A percentile compares a stretch with the other conserved stretches of the same genome.
phyloP scores from a whole-genome alignment of 306 rosid species.

The Geum urbanum region DNA sequence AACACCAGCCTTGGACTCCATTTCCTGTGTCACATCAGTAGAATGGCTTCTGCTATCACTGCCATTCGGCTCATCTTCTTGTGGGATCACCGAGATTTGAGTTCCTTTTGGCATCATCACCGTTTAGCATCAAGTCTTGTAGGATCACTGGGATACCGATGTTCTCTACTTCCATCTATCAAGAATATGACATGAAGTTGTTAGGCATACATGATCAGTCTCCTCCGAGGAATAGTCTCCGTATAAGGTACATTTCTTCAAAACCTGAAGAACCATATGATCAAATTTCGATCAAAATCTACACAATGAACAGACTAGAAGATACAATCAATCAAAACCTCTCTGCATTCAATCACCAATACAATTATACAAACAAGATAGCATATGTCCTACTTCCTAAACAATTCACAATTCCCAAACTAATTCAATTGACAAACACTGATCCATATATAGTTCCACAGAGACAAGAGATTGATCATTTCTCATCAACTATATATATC shows the following conservation, averaged over 20 bases:
- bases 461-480: not conserved
- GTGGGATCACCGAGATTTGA: not conserved
- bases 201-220: conserved; percentile 23
- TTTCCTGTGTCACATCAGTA: conserved; percentile 9
- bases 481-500: not conserved
- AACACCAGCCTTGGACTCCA: conserved; percentile 4
- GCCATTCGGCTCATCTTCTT: not conserved
- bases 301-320: not conserved
- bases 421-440: not conserved
- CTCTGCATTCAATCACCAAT: not conserved
- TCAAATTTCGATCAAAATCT: conserved; percentile 2
- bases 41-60: not conserved
- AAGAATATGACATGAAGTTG: conserved; percentile 23
- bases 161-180: conserved; percentile 40
- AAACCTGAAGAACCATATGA: conserved; percentile 14
- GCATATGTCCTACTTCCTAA: not conserved
- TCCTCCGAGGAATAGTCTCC: conserved; percentile 18
- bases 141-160: conserved; percentile 29
- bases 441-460: not conserved
- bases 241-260: conserved; percentile 5
- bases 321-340: no score
- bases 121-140: not conserved
- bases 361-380: not conserved
- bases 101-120: conserved; percentile 3
- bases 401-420: not conserved